A percentile compares a stretch with the other conserved stretches of the same genome.
These are phyloP conservation scores for Monascus ruber DNA, from an alignment of 2,329 filamentous ascomycete species.

Conservation along the genomic window DNA sequence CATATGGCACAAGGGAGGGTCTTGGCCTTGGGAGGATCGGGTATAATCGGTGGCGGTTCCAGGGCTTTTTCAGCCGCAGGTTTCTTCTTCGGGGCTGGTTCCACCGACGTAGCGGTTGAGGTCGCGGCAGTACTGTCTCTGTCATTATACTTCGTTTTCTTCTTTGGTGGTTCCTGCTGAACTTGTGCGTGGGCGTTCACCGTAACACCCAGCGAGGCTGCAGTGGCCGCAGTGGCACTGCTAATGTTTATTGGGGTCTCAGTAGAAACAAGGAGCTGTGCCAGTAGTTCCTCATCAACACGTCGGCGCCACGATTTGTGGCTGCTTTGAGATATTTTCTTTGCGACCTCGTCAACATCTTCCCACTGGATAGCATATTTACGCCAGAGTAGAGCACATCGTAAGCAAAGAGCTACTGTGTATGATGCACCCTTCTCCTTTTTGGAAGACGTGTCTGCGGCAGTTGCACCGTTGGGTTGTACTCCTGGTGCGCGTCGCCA, in stretches of 20 bases:
- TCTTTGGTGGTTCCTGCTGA: slow-evolving; percentile 45
- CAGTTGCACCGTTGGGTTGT: slow-evolving; percentile 57
- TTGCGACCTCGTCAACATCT: slow-evolving; percentile 78
- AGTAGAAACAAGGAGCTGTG: slow-evolving; percentile 34
- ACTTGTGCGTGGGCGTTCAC: slow-evolving; percentile 23
- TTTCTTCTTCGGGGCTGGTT: slow-evolving; percentile 50
- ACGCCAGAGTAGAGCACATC: slow-evolving; percentile 88
- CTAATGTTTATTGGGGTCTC: slow-evolving; percentile 35
- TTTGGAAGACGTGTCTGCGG: slow-evolving; percentile 52
- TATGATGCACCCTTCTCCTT: slow-evolving; percentile 65
- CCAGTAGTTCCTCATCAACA: slow-evolving; percentile 73
- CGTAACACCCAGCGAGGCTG: slow-evolving; percentile 31
- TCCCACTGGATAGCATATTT: slow-evolving; percentile 95
- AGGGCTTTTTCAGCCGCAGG: slow-evolving; percentile 45
- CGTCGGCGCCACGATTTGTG: slow-evolving; percentile 77
- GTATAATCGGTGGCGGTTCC: slow-evolving; percentile 51
- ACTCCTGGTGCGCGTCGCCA: slow-evolving; percentile 84
- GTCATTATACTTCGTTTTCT: slow-evolving; percentile 45
- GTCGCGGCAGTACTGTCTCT: slow-evolving; percentile 38
- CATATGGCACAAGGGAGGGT: slow-evolving; percentile 79
- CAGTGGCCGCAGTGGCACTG: slow-evolving; percentile 32
- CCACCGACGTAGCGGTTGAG: slow-evolving; percentile 32
- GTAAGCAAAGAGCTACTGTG: slow-evolving; percentile 72
- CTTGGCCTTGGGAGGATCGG: slow-evolving; percentile 68
- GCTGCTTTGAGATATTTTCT: slow-evolving; percentile 70